Percentiles rank a stretch among this genome's conserved stretches.
Evolutionary conservation across 768 basidiomycete genomes (phyloP).

Genomic region (Polyporus arcularius): DNA sequence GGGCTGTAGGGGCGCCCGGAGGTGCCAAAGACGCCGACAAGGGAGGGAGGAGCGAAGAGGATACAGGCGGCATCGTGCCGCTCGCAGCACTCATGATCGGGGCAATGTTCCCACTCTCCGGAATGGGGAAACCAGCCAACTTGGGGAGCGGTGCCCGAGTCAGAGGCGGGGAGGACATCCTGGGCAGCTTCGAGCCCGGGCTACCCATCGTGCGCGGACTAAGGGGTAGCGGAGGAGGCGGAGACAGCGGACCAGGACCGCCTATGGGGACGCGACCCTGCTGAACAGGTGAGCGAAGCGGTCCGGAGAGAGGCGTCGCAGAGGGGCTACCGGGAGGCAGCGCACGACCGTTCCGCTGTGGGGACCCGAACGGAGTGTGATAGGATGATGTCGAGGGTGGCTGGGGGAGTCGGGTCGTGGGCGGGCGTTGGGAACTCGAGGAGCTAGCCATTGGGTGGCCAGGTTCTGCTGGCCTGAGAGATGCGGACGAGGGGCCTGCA

Average conservation of each 20-base stretch:
- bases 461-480: constrained; percentile 9
- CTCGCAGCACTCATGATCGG: neutral
- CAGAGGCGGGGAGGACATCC: constrained; percentile 16
- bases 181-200: constrained; percentile 18
- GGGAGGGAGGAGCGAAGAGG: constrained; percentile 10
- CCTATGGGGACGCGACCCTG: neutral
- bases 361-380: constrained; percentile 15
- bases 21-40: neutral
- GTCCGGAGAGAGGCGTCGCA: constrained; percentile 1
- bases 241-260: constrained; percentile 17
- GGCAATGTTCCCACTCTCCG: constrained; percentile 16
- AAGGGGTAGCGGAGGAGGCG: constrained; percentile 10
- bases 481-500: constrained; percentile 21
- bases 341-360: constrained; percentile 10
- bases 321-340: constrained; percentile 7
- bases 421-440: constrained; percentile 11
- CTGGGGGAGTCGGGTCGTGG: constrained; percentile 4
- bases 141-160: constrained; percentile 13
- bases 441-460: constrained; percentile 4
- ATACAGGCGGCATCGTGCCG: neutral
- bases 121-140: constrained; percentile 11
- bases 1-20: neutral
- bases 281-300: constrained; percentile 14
- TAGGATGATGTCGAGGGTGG: constrained; percentile 11
- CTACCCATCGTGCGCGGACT: constrained; percentile 16